These are phyloP conservation scores for Myriangium duriaei DNA, from an alignment of 2,329 filamentous ascomycete species.

Conservation along the genomic window DNA sequence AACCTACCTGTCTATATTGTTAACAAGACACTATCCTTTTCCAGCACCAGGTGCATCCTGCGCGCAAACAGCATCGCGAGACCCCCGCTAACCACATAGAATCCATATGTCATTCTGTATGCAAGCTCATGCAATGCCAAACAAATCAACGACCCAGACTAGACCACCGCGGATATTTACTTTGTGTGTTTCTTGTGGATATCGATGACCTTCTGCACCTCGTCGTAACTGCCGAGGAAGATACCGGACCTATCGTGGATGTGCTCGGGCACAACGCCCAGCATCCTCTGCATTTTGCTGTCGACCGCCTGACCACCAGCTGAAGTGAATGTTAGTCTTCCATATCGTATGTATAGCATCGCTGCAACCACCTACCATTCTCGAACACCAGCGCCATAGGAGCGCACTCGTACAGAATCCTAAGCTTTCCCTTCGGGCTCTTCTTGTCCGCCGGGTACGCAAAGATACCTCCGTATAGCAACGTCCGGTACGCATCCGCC, in stretches of 20 bases:
- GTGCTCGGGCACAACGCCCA: slow-evolving; percentile 75
- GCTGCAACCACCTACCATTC: slow-evolving; percentile 59
- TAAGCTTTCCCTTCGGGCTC: slow-evolving; percentile 93
- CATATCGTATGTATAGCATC: neutral
- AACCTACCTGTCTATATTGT: too few relatives aligned
- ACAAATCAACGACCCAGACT: too few relatives aligned
- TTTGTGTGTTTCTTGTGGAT: slow-evolving; percentile 50
- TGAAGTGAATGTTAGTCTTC: slow-evolving; percentile 25
- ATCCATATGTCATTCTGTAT: too few relatives aligned
- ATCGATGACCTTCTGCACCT: slow-evolving; percentile 88
- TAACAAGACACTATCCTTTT: too few relatives aligned
- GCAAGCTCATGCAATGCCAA: too few relatives aligned
- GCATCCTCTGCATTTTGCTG: slow-evolving; percentile 81
- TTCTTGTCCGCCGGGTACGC: slow-evolving; percentile 97
- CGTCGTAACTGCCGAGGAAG: slow-evolving; percentile 87
- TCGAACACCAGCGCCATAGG: slow-evolving; percentile 99
- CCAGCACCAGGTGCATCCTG: too few relatives aligned
- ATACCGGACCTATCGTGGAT: slow-evolving; percentile 96
- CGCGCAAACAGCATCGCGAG: too few relatives aligned
- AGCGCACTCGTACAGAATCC: slow-evolving; percentile 95
- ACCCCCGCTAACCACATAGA: too few relatives aligned
- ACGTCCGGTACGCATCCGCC: slow-evolving; percentile 88
- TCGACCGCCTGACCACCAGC: slow-evolving; percentile 87
- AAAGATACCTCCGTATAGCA: slow-evolving; percentile 93
- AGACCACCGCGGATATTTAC: too few relatives aligned